phyloP scores from a whole-genome alignment of 176 grass and related monocot genomes.

The Calamus simplicifolius region DNA sequence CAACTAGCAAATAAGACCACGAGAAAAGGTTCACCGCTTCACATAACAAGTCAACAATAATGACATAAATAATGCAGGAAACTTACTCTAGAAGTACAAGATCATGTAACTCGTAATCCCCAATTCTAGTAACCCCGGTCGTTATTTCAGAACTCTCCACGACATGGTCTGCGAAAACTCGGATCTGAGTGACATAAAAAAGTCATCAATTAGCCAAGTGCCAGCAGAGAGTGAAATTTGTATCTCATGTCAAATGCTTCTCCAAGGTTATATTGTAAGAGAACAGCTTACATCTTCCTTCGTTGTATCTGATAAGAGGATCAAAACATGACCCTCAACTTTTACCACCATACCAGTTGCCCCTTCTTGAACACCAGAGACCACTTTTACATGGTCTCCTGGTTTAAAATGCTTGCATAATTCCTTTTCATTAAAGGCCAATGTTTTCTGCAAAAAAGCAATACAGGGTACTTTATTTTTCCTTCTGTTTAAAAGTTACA shows the following conservation, averaged over 20 bases:
- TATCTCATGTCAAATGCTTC: too few relatives aligned
- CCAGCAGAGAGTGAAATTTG: too few relatives aligned
- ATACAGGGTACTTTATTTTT: background rate
- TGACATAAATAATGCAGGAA: background rate
- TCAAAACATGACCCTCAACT: constrained; percentile 84
- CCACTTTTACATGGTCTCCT: constrained; percentile 95
- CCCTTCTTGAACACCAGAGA: constrained; percentile 87
- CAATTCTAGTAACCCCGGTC: constrained; percentile 76
- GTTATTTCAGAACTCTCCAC: constrained; percentile 98
- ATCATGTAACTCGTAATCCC: constrained; percentile 96
- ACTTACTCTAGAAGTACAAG: constrained; percentile 95
- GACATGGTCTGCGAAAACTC: constrained; percentile 90
- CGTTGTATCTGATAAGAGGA: constrained; percentile 85
- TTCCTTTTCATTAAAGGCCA: constrained; percentile 88
- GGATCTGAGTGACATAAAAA: constrained; percentile 47
- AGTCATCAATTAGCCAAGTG: background rate
- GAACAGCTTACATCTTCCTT: constrained; percentile 68
- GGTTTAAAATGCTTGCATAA: constrained; percentile 95
- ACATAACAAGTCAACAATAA: background rate
- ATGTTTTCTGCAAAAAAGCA: constrained; percentile 58
- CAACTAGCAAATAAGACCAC: background rate
- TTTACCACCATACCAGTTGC: constrained; percentile 97
- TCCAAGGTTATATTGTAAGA: background rate
- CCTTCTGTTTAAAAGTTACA: too few relatives aligned
- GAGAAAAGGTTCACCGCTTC: background rate